These are phyloP conservation scores for Isochrysis galbana DNA, from an alignment of 78 protist genomes.

Conservation along the genomic window DNA sequence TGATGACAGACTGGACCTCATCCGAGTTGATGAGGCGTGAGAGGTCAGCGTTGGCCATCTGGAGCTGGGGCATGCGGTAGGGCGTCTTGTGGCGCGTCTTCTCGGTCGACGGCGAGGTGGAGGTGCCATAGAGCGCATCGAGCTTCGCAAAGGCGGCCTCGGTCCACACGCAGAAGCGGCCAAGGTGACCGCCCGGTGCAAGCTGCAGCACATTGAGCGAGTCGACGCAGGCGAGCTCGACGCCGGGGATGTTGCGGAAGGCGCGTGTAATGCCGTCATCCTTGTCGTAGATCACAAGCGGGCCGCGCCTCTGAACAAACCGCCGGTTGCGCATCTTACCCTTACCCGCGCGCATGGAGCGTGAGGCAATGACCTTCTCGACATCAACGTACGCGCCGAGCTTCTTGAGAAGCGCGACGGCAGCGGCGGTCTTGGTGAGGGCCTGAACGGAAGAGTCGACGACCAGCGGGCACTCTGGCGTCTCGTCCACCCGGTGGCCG, in stretches of 20 bases:
- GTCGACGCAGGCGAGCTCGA: slow-evolving; percentile 87
- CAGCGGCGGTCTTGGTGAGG: slow-evolving; percentile 89
- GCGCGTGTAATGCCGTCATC: slow-evolving; percentile 75
- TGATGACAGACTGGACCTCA: slow-evolving; percentile 68
- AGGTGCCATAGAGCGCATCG: slow-evolving; percentile 62
- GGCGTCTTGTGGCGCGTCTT: not conserved
- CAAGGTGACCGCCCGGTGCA: slow-evolving; percentile 99
- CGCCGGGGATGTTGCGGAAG: slow-evolving; percentile 97
- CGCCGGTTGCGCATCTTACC: slow-evolving; percentile 99
- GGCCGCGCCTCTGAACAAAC: slow-evolving; percentile 93
- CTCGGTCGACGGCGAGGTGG: not conserved
- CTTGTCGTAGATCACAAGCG: slow-evolving; percentile 89
- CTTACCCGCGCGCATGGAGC: slow-evolving; percentile 90
- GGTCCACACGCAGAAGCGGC: slow-evolving; percentile 99
- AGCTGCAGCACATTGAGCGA: slow-evolving; percentile 97
- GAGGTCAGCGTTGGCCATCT: slow-evolving; percentile 92
- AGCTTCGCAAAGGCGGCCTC: slow-evolving; percentile 93
- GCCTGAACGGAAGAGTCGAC: slow-evolving; percentile 76
- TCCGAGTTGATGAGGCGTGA: slow-evolving; percentile 93
- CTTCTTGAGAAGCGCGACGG: slow-evolving; percentile 80
- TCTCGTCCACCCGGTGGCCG: slow-evolving; percentile 92
- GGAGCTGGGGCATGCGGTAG: slow-evolving; percentile 84
- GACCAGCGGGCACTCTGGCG: slow-evolving; percentile 97
- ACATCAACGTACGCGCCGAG: slow-evolving; percentile 93
- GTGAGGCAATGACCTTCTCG: slow-evolving; percentile 62